Conservation (phyloP, 129 eudicot species). For the Tanacetum coccineum region DNA sequence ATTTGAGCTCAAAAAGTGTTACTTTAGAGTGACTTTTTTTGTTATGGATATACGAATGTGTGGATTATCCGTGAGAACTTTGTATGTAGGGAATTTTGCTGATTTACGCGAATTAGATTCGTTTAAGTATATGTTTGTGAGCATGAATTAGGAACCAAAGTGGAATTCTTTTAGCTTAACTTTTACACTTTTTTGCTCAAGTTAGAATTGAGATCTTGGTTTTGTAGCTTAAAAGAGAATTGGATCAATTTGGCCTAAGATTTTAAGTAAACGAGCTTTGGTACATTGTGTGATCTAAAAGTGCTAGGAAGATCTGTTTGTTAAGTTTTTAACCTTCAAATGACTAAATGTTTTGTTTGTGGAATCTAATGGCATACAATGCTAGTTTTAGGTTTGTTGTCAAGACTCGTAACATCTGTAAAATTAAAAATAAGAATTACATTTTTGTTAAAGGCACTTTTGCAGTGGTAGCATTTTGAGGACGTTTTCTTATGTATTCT, state of each 20-base stretch:
- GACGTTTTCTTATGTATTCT: constrained; percentile 10
- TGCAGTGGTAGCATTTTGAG: constrained; percentile 6
- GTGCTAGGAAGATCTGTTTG: too few relatives aligned
- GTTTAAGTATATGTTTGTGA: background rate
- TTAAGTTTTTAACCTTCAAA: background rate
- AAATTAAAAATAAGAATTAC: background rate
- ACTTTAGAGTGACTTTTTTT: constrained; percentile 7
- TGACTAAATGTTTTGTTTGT: background rate
- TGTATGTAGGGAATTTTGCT: background rate
- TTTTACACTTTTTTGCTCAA: background rate
- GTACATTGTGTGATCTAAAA: too few relatives aligned
- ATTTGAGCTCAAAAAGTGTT: background rate
- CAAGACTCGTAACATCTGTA: background rate
- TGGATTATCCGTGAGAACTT: background rate
- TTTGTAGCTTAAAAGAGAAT: background rate
- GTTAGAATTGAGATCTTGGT: constrained; percentile 4
- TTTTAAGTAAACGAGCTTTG: background rate
- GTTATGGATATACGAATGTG: background rate
- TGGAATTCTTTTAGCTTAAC: background rate
- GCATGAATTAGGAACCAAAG: background rate
- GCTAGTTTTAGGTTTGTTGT: background rate
- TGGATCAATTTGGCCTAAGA: background rate
- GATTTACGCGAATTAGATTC: background rate
- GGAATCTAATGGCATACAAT: constrained; percentile 8
- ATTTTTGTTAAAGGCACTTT: background rate